A percentile compares a stretch with the other conserved stretches of the same genome.
Evolutionary conservation across 805 yeast genomes (phyloP).

Genomic region (Candida cerambycidarum): DNA sequence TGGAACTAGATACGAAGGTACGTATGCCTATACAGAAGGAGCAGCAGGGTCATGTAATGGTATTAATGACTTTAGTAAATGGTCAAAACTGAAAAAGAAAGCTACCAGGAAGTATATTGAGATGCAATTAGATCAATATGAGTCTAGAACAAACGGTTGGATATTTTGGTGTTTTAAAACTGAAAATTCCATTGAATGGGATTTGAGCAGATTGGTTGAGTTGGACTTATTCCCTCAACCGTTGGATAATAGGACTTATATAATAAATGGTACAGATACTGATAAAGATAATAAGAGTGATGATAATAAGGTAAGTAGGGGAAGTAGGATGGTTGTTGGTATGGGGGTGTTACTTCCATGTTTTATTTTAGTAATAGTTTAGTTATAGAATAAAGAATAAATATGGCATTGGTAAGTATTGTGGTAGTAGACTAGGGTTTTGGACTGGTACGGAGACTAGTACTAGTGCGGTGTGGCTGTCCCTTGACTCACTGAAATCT

Average conservation of each 20-base stretch:
- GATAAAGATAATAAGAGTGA: slow-evolving; percentile 14
- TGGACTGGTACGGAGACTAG: too few species aligned
- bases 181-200: slow-evolving; percentile 69
- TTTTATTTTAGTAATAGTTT: too few species aligned
- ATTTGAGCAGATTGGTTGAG: slow-evolving; percentile 53
- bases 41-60: slow-evolving; percentile 47
- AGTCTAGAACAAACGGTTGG: slow-evolving; percentile 52
- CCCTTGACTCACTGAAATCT: too few species aligned
- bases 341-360: background rate
- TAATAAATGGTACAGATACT: slow-evolving; percentile 34
- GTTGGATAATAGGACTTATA: slow-evolving; percentile 36
- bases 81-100: slow-evolving; percentile 44
- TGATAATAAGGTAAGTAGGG: background rate
- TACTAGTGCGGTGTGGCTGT: too few species aligned
- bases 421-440: too few species aligned
- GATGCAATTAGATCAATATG: slow-evolving; percentile 58
- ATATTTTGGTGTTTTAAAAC: slow-evolving; percentile 75
- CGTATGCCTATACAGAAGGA: slow-evolving; percentile 24
- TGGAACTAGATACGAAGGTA: slow-evolving; percentile 62
- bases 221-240: slow-evolving; percentile 63
- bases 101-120: slow-evolving; percentile 56
- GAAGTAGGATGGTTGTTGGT: background rate
- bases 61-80: slow-evolving; percentile 36
- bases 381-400: too few species aligned
- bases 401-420: too few species aligned